A percentile compares a stretch with the other conserved stretches of the same genome.
phyloP scores from a whole-genome alignment of 2,329 filamentous ascomycete species.

The Cercospora sp. region DNA sequence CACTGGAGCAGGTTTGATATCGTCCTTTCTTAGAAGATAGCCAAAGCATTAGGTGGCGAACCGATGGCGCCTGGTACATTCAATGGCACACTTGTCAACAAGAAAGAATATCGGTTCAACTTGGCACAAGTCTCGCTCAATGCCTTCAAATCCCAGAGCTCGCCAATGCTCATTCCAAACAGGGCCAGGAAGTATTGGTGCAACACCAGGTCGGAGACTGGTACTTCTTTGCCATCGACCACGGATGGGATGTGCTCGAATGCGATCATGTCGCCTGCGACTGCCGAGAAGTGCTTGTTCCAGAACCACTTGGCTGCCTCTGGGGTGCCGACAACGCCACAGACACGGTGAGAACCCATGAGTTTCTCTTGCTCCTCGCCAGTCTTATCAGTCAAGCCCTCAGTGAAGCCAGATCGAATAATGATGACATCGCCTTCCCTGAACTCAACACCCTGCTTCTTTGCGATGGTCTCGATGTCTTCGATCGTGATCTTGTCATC shows the following conservation, averaged over 20 bases:
- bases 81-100: constrained; percentile 47
- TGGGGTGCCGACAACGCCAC: constrained; percentile 50
- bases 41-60: constrained; percentile 38
- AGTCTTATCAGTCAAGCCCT: constrained; percentile 45
- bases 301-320: constrained; percentile 58
- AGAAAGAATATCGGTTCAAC: constrained; percentile 45
- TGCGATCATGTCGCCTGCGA: constrained; percentile 57
- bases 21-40: constrained; percentile 32
- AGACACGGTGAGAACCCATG: constrained; percentile 42
- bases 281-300: constrained; percentile 57
- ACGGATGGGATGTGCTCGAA: constrained; percentile 49
- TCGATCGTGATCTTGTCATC: constrained; percentile 46
- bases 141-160: constrained; percentile 48
- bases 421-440: constrained; percentile 58
- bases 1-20: background rate
- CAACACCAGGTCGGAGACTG: constrained; percentile 31
- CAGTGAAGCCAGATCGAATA: constrained; percentile 55
- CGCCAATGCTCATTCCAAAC: constrained; percentile 49
- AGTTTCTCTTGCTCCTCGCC: constrained; percentile 42
- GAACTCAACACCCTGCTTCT: constrained; percentile 47
- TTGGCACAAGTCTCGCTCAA: constrained; percentile 43
- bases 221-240: constrained; percentile 31
- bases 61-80: constrained; percentile 45
- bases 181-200: constrained; percentile 46
- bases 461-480: constrained; percentile 48